phyloP scores from a whole-genome alignment of 1,139 yeast genomes.

The Pichiaceae sp. region DNA sequence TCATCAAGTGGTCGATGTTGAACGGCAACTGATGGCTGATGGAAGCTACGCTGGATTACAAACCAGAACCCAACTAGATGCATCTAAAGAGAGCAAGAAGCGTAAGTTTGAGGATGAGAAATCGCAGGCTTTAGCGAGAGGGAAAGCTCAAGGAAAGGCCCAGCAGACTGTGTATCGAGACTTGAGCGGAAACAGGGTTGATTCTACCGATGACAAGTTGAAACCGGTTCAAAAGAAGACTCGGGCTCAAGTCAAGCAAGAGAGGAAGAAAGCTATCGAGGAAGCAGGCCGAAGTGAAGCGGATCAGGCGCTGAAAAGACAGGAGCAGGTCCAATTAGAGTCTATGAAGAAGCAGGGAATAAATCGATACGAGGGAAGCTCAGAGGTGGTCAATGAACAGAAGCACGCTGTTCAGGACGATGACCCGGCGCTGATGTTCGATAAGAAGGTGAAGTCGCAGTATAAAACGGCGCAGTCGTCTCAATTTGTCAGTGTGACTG shows the following conservation, averaged over 20 bases:
- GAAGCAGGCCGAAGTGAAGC: constrained; percentile 12
- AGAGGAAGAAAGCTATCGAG: constrained; percentile 21
- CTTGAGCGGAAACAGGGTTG: constrained; percentile 34
- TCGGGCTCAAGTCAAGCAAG: constrained; percentile 30
- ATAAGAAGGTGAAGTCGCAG: constrained; percentile 12
- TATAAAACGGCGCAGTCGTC: constrained; percentile 7
- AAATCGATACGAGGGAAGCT: constrained; percentile 29
- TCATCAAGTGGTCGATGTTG: constrained; percentile 10
- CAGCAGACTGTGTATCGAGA: constrained; percentile 51
- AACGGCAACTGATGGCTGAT: constrained; percentile 24
- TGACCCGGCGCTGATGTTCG: constrained; percentile 60
- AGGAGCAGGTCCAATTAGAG: constrained; percentile 7
- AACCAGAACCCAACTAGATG: constrained; percentile 31
- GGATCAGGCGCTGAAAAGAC: constrained; percentile 3
- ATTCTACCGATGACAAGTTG: not conserved
- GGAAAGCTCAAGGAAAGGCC: too few species aligned
- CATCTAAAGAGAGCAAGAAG: constrained; percentile 25
- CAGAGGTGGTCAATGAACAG: constrained; percentile 29
- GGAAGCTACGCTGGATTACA: constrained; percentile 40
- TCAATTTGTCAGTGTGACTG: constrained; percentile 26
- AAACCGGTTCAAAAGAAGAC: constrained; percentile 21
- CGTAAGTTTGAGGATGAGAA: constrained; percentile 11
- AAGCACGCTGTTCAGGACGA: constrained; percentile 37
- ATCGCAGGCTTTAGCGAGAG: constrained; percentile 13
- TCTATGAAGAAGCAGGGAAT: constrained; percentile 18